A percentile compares a stretch with the other conserved stretches of the same genome.
phyloP scores from a whole-genome alignment of 345 rosid genomes.

The Nephelium lappaceum region DNA sequence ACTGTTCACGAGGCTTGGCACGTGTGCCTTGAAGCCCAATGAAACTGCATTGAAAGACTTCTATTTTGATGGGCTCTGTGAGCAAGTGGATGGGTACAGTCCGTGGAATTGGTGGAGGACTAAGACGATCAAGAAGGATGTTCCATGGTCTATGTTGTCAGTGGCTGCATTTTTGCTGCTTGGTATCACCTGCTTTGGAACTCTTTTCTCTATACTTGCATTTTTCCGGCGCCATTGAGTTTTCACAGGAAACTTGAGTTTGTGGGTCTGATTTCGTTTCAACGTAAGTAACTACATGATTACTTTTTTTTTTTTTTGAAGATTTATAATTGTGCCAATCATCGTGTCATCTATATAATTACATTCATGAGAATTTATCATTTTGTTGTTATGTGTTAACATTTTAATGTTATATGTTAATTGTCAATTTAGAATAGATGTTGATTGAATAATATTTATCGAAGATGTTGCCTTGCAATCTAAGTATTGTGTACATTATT shows the following conservation, averaged over 20 bases:
- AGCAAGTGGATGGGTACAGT: slow-evolving; percentile 38
- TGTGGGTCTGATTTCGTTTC: background rate
- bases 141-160: background rate
- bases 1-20: slow-evolving; percentile 38
- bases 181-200: slow-evolving; percentile 30
- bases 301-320: background rate
- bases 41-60: slow-evolving; percentile 18
- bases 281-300: background rate
- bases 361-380: too few relatives aligned
- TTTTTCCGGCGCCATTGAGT: slow-evolving; percentile 30
- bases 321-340: background rate
- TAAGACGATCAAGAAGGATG: background rate
- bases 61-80: slow-evolving; percentile 45
- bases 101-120: slow-evolving; percentile 20
- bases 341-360: too few relatives aligned
- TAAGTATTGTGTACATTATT: too few relatives aligned
- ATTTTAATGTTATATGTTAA: too few relatives aligned
- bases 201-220: slow-evolving; percentile 39
- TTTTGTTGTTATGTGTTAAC: too few relatives aligned
- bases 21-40: slow-evolving; percentile 5
- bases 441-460: too few relatives aligned
- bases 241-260: background rate
- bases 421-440: too few relatives aligned
- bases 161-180: slow-evolving; percentile 29
- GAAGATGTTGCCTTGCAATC: too few relatives aligned